Conservation (phyloP, 1,139 yeast genomes). For the Lodderomyces theae region DNA sequence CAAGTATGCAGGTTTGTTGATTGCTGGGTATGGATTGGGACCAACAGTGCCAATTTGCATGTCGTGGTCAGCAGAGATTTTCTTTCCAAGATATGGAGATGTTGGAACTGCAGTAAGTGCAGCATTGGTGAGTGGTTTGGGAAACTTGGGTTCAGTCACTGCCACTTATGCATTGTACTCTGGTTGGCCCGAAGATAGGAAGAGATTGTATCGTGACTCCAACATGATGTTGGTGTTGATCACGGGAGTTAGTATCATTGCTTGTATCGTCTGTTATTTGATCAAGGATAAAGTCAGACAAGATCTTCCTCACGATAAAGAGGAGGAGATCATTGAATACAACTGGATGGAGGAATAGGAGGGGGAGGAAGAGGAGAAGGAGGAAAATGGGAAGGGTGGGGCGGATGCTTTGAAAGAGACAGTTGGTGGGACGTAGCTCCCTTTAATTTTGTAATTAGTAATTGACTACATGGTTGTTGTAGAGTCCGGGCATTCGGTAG, state of each 20-base stretch:
- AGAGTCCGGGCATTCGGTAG: too few species aligned
- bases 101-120: slow-evolving; percentile 82
- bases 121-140: slow-evolving; percentile 81
- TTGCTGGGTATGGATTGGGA: slow-evolving; percentile 84
- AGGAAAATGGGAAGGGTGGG: background rate
- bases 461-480: too few species aligned
- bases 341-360: too few species aligned
- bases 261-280: slow-evolving; percentile 36
- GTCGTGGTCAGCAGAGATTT: slow-evolving; percentile 84
- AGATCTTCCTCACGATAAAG: background rate
- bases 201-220: slow-evolving; percentile 60
- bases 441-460: too few species aligned
- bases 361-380: too few species aligned
- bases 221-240: slow-evolving; percentile 84
- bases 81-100: slow-evolving; percentile 70
- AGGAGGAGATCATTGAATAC: background rate
- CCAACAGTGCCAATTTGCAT: slow-evolving; percentile 88
- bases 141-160: slow-evolving; percentile 81
- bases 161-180: slow-evolving; percentile 81
- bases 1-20: slow-evolving; percentile 73
- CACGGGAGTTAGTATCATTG: slow-evolving; percentile 66
- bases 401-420: too few species aligned
- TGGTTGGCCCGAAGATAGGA: slow-evolving; percentile 82
- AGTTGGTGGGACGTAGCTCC: too few species aligned
- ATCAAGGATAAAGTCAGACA: slow-evolving; percentile 19